These are phyloP conservation scores for Yarrowia sp. DNA, from an alignment of 805 yeast species.

Conservation along the genomic window DNA sequence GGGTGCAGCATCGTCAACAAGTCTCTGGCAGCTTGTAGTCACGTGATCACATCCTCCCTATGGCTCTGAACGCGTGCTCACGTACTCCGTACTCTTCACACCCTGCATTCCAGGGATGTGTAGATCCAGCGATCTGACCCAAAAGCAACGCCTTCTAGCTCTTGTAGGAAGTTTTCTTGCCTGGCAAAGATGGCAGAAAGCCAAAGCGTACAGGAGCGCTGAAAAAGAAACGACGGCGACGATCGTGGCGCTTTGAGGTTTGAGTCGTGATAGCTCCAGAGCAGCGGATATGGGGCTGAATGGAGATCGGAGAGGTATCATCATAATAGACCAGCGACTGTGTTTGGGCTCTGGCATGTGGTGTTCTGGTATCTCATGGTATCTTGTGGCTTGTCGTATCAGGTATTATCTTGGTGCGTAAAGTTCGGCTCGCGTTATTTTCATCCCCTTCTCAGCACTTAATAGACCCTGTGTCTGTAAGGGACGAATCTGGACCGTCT, in stretches of 20 bases:
- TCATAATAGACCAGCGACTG: too few species aligned
- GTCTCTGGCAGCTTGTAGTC: neutral
- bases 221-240: neutral
- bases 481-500: slow-evolving; percentile 11
- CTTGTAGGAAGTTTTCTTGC: slow-evolving; percentile 1
- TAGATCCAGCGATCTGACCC: slow-evolving; percentile 31
- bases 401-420: too few species aligned
- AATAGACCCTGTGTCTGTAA: slow-evolving; percentile 21
- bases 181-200: too few species aligned
- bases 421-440: neutral
- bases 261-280: neutral
- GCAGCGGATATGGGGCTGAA: slow-evolving; percentile 10
- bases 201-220: neutral
- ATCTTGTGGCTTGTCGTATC: too few species aligned
- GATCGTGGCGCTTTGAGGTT: neutral
- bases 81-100: neutral
- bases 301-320: neutral
- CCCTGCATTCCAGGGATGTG: slow-evolving; percentile 37
- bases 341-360: too few species aligned
- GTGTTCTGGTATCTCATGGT: too few species aligned
- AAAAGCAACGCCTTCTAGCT: slow-evolving; percentile 16
- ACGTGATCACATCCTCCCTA: neutral
- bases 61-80: neutral
- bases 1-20: too few species aligned
- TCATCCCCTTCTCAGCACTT: too few species aligned